phyloP scores from a whole-genome alignment of 1,284 basidiomycete genomes.

The Ganoderma leucocontextum region DNA sequence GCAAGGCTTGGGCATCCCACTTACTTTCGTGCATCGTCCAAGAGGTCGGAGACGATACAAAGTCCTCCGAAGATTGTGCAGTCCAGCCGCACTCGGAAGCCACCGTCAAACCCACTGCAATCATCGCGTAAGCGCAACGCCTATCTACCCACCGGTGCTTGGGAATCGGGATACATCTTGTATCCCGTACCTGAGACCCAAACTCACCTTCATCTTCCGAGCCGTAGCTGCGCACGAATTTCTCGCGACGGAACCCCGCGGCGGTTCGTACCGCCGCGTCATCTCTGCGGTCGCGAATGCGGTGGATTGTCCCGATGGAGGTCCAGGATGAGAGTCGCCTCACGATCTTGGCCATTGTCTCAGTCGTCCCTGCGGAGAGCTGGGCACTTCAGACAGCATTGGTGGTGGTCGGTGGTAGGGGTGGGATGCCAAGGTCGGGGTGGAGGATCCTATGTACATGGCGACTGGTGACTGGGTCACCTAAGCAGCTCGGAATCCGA shows the following conservation, averaged over 20 bases:
- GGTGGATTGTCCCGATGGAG: neutral
- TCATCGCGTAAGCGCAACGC: neutral
- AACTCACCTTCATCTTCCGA: slow-evolving; percentile 7
- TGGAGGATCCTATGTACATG: neutral
- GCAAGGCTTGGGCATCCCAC: neutral
- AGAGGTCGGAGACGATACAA: neutral
- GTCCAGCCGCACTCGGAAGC: slow-evolving; percentile 6
- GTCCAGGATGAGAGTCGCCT: slow-evolving; percentile 9
- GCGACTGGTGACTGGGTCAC: neutral
- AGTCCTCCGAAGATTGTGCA: slow-evolving; percentile 2
- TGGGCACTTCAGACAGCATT: no score
- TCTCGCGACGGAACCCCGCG: slow-evolving; percentile 3
- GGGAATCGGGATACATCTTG: neutral
- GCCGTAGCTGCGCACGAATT: slow-evolving; percentile 4
- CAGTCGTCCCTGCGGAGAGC: neutral
- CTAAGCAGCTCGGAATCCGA: slow-evolving; percentile 5
- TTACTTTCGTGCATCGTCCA: slow-evolving; percentile 8
- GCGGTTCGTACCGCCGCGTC: neutral
- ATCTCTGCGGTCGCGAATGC: neutral
- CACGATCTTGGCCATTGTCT: slow-evolving; percentile 14
- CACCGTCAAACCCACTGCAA: neutral
- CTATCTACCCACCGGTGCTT: neutral
- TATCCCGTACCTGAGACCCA: neutral
- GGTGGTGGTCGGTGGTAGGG: neutral
- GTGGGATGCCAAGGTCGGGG: neutral